Percentiles rank a stretch among this genome's conserved stretches.
These are phyloP conservation scores for Bullera alba DNA, from an alignment of 768 basidiomycete species.

Conservation along the genomic window DNA sequence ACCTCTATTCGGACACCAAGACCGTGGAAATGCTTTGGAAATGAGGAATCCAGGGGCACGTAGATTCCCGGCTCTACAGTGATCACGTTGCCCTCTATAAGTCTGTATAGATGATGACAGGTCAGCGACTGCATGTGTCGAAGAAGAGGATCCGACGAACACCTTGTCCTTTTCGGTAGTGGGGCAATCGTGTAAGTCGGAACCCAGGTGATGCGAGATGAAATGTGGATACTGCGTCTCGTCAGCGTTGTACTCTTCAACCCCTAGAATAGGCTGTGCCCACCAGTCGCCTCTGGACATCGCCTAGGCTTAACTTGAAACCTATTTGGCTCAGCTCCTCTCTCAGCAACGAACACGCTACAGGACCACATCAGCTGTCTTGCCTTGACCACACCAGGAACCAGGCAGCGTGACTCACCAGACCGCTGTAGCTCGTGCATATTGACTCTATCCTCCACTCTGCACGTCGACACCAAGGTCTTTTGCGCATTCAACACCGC, in stretches of 20 bases:
- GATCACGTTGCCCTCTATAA: constrained; percentile 80
- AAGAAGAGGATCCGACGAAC: constrained; percentile 20
- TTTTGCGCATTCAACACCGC: constrained; percentile 49
- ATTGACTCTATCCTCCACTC: constrained; percentile 52
- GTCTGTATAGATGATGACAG: constrained; percentile 43
- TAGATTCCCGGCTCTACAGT: constrained; percentile 84
- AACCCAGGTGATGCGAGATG: constrained; percentile 83
- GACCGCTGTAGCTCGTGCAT: constrained; percentile 70
- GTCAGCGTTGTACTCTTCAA: background rate
- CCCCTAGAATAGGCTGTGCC: constrained; percentile 1
- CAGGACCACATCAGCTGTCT: background rate
- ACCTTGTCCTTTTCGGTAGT: constrained; percentile 39
- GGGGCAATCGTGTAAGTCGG: constrained; percentile 83
- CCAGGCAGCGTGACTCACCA: constrained; percentile 45
- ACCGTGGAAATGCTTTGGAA: constrained; percentile 82
- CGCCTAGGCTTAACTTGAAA: constrained; percentile 57
- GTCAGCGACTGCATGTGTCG: constrained; percentile 1
- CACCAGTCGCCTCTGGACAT: constrained; percentile 59
- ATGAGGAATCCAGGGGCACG: constrained; percentile 69
- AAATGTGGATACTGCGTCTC: constrained; percentile 70
- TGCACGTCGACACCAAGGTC: constrained; percentile 44
- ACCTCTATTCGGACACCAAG: constrained; percentile 90
- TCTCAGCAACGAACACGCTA: constrained; percentile 58
- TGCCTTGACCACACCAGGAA: background rate
- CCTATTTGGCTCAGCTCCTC: constrained; percentile 72